Percentiles rank a stretch among this genome's conserved stretches.
Evolutionary conservation across 2,329 filamentous ascomycete species (phyloP).

Genomic region (Colletotrichum liaoningense): DNA sequence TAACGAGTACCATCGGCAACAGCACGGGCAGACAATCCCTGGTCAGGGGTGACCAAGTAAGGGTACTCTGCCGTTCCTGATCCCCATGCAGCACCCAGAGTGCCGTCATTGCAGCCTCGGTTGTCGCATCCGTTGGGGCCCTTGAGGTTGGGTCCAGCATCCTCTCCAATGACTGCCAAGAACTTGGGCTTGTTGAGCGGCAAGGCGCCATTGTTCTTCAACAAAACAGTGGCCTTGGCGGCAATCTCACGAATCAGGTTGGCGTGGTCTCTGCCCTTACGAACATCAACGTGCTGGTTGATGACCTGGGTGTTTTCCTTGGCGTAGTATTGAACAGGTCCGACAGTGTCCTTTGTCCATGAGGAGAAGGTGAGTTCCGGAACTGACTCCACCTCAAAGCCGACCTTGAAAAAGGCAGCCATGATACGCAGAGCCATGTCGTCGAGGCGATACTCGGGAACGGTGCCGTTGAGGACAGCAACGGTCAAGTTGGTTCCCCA

Average conservation of each 20-base stretch:
- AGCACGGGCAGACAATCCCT: slow-evolving; percentile 74
- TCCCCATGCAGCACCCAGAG: slow-evolving; percentile 83
- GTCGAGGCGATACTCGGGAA: slow-evolving; percentile 88
- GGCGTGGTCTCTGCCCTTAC: slow-evolving; percentile 70
- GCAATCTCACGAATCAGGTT: slow-evolving; percentile 80
- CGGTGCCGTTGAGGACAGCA: slow-evolving; percentile 87
- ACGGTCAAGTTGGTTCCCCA: slow-evolving; percentile 92
- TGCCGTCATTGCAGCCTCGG: slow-evolving; percentile 69
- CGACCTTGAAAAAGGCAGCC: slow-evolving; percentile 76
- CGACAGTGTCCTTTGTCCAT: slow-evolving; percentile 84
- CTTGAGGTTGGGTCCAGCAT: slow-evolving; percentile 78
- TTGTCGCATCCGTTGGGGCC: slow-evolving; percentile 86
- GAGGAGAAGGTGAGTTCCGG: slow-evolving; percentile 84
- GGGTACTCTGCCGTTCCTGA: slow-evolving; percentile 80
- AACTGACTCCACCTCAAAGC: slow-evolving; percentile 59
- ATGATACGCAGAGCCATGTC: slow-evolving; percentile 92
- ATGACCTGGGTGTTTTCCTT: slow-evolving; percentile 73
- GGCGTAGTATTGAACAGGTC: slow-evolving; percentile 73
- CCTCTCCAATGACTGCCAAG: slow-evolving; percentile 82
- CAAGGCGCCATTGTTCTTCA: slow-evolving; percentile 85
- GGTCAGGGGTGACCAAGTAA: slow-evolving; percentile 80
- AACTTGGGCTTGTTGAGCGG: slow-evolving; percentile 84
- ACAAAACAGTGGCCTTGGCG: slow-evolving; percentile 83
- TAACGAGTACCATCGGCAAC: slow-evolving; percentile 67
- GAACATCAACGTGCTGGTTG: slow-evolving; percentile 89